Conservation (phyloP, 306 rosid genomes). For the Hippophae tibetana region DNA sequence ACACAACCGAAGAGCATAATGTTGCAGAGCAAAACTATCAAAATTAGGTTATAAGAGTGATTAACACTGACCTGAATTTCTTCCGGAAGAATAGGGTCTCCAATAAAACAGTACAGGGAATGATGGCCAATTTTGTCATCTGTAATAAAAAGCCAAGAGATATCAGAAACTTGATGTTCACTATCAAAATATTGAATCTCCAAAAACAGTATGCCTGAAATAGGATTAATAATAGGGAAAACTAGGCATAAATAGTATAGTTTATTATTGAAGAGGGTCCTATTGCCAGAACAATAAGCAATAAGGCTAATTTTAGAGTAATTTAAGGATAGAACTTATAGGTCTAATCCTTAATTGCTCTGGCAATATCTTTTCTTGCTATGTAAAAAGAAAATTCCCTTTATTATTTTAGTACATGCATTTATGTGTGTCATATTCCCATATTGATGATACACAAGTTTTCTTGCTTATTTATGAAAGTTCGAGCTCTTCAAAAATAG, state of each 20-base stretch:
- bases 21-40: not conserved
- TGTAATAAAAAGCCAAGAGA: slow-evolving; percentile 17
- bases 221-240: not conserved
- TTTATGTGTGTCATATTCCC: not conserved
- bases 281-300: not conserved
- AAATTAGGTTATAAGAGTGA: slow-evolving; percentile 3
- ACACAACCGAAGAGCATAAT: not conserved
- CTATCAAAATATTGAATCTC: not conserved
- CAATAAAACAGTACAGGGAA: slow-evolving; percentile 93
- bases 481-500: not conserved
- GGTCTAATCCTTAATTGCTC: no score
- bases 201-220: not conserved
- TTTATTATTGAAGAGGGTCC: not conserved
- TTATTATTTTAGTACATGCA: not conserved
- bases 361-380: no score
- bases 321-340: no score
- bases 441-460: not conserved
- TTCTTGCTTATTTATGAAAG: not conserved
- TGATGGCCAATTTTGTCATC: slow-evolving; percentile 99
- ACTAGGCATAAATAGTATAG: not conserved
- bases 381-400: no score
- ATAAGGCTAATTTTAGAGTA: no score
- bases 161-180: slow-evolving; percentile 8
- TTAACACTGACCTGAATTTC: slow-evolving; percentile 63
- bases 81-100: slow-evolving; percentile 86